A percentile compares a stretch with the other conserved stretches of the same genome.
These are phyloP conservation scores for Suillus americanus DNA, from an alignment of 768 basidiomycete genomes.

Conservation along the genomic window DNA sequence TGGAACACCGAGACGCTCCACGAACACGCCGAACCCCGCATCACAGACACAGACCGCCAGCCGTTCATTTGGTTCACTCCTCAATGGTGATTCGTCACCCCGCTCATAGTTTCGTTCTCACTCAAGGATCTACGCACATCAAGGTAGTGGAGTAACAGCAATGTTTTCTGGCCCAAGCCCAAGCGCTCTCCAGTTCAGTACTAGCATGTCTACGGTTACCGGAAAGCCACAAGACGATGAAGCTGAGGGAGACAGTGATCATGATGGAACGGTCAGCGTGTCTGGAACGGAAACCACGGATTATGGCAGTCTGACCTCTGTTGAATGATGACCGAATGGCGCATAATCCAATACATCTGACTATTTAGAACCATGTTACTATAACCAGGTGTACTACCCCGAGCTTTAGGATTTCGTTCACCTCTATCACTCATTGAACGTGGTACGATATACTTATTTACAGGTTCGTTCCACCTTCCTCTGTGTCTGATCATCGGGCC, in stretches of 20 bases:
- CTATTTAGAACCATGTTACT: not conserved
- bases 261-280: constrained; percentile 39
- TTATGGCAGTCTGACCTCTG: constrained; percentile 51
- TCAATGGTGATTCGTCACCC: constrained; percentile 50
- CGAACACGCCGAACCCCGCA: constrained; percentile 26
- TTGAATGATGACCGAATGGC: constrained; percentile 33
- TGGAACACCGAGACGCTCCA: constrained; percentile 26
- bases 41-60: constrained; percentile 32
- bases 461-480: not conserved
- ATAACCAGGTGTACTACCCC: not conserved
- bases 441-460: constrained; percentile 4
- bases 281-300: constrained; percentile 42
- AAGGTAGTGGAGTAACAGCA: constrained; percentile 31
- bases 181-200: constrained; percentile 20
- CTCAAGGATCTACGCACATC: constrained; percentile 31
- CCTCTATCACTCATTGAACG: not conserved
- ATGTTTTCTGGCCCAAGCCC: constrained; percentile 21
- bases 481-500: not conserved
- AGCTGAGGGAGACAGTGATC: constrained; percentile 29
- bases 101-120: constrained; percentile 38
- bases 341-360: not conserved
- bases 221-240: constrained; percentile 13
- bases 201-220: constrained; percentile 18
- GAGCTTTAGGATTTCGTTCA: not conserved
- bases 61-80: constrained; percentile 36